phyloP scores from a whole-genome alignment of 2,329 filamentous ascomycete genomes.

The Fusarium ramigenum region DNA sequence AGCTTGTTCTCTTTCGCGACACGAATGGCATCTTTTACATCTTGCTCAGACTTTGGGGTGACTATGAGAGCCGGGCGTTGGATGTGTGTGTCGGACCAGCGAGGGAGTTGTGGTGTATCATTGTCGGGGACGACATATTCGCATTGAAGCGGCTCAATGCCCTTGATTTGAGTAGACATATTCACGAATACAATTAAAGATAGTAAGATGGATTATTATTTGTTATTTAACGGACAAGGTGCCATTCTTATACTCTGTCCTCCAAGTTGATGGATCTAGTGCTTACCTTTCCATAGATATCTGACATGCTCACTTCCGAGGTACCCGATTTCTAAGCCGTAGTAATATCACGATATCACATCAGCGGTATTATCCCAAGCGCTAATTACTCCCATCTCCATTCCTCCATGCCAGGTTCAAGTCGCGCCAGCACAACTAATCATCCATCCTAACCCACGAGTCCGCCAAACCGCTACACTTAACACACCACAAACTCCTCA shows the following conservation, averaged over 20 bases:
- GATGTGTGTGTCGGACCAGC: conserved; percentile 48
- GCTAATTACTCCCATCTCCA: not conserved
- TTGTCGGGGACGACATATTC: not conserved
- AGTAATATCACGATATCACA: not conserved
- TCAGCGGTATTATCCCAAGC: not conserved
- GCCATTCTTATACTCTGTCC: not conserved
- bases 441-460: conserved; percentile 9
- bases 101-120: conserved; percentile 1
- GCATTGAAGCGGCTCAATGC: conserved; percentile 13
- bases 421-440: not conserved
- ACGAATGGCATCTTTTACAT: conserved; percentile 41
- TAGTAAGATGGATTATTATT: not conserved
- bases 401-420: not conserved
- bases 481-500: conserved; percentile 35
- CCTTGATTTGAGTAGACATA: conserved; percentile 7
- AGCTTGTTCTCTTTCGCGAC: conserved; percentile 44
- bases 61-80: conserved; percentile 41
- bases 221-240: not conserved
- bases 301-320: not conserved
- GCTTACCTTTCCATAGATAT: conserved; percentile 3
- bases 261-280: not conserved
- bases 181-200: not conserved
- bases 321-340: not conserved
- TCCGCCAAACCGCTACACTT: conserved; percentile 19
- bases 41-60: conserved; percentile 41